Evolutionary conservation across 306 rosid species (phyloP), one percentile per base, ranked within the genome.

Genomic region (Betula pendula): DNA sequence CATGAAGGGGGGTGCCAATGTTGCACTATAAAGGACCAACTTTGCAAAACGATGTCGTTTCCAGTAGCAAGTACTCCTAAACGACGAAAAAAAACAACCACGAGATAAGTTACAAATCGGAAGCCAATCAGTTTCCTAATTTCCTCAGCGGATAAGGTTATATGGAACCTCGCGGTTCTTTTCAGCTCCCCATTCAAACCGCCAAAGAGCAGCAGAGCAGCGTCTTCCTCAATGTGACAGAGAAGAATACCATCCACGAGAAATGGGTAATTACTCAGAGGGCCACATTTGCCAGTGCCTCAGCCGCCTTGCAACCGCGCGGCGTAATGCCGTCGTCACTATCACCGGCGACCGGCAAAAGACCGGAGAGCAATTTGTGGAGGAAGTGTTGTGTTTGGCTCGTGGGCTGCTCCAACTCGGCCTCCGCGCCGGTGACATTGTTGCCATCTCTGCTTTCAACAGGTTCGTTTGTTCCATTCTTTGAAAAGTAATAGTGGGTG

Each of bases 271-370:
- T 56, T 85, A 71, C 83, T 83, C 86, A 0, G 68, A 69, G 9
- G 76, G 83, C 72, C 98, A 95, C 74, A 89, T 95, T 66, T 92
- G 98, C 74, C 93, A 89, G 33, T 95, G 97, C 81, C 82, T 95
- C 69, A 89, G 58, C 75, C 87, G 84, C 81, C 17, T 88, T 51
- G 70, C 88, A 8, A 80, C 89, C 17, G 63, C 40, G 75, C 84
- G 89, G 44, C 84, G 76, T 8, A 55, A 77, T 12, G 71, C 74
- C 4, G 85, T 80, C 66, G 86, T 89, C 75, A 87, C 82, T 0
- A 49, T 92, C 24, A 12, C 85, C 80, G 87, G 88, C 16, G 55
- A 79, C 82, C 80, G 85, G 53, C 66, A 27, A 29, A 89, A 85
- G 75, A 87, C 85, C 1, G 96, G 95, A 7, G 35, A 82, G 68